phyloP scores from a whole-genome alignment of 768 basidiomycete species.

The Asterophora lycoperdoides region DNA sequence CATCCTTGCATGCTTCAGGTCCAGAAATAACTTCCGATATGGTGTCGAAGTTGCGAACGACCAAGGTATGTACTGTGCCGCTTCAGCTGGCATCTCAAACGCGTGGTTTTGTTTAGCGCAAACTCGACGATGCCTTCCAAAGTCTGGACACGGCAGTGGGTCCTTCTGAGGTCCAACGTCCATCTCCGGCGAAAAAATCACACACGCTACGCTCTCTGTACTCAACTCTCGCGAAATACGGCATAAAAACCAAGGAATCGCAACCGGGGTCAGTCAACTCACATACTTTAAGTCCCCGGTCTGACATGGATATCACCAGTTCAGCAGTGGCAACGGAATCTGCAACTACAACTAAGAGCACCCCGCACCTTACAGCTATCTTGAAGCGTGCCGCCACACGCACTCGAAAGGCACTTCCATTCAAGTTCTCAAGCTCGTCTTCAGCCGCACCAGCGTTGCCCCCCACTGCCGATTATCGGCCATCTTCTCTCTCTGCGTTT shows the following conservation, averaged over 20 bases:
- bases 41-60: conserved; percentile 8
- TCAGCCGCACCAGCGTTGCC: conserved; percentile 29
- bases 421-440: conserved; percentile 34
- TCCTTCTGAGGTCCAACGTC: conserved; percentile 28
- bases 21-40: neutral
- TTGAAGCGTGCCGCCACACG: conserved; percentile 60
- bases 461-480: conserved; percentile 24
- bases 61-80: conserved; percentile 10
- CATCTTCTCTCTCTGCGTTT: conserved; percentile 46
- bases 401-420: conserved; percentile 46
- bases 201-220: conserved; percentile 60
- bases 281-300: conserved; percentile 5
- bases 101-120: conserved; percentile 44
- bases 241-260: conserved; percentile 51
- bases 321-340: conserved; percentile 7
- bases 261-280: conserved; percentile 22
- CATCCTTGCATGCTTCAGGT: neutral
- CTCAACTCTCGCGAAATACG: conserved; percentile 76
- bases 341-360: conserved; percentile 43
- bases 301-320: conserved; percentile 1
- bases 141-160: conserved; percentile 62
- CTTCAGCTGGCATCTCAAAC: neutral
- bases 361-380: conserved; percentile 70
- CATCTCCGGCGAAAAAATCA: conserved; percentile 51
- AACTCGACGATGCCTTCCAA: conserved; percentile 78